phyloP scores from a whole-genome alignment of 2,329 filamentous ascomycete species.

The Proliferodiscus dingleyae region DNA sequence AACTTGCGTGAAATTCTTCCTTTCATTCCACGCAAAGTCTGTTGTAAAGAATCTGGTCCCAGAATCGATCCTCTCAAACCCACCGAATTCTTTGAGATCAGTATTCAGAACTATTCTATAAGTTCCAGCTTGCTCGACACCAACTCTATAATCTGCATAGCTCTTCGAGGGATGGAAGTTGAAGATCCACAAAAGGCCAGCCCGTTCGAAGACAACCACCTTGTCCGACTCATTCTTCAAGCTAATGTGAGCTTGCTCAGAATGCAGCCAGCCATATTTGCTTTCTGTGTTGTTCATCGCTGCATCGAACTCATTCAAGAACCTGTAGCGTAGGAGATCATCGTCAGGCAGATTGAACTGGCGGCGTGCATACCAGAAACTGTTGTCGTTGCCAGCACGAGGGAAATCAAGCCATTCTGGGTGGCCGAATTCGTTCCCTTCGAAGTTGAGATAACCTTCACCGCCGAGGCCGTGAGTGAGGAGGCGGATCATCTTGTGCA shows the following conservation, averaged over 20 bases:
- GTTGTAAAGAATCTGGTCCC: constrained; percentile 90
- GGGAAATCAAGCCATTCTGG: constrained; percentile 99
- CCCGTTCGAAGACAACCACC: constrained; percentile 91
- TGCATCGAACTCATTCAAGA: constrained; percentile 89
- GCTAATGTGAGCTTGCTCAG: constrained; percentile 83
- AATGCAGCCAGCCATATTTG: constrained; percentile 86
- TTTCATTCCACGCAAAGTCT: constrained; percentile 80
- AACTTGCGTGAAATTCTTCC: constrained; percentile 87
- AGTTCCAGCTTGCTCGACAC: constrained; percentile 76
- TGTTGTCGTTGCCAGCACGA: constrained; percentile 85
- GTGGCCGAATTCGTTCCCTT: constrained; percentile 98
- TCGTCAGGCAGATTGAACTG: constrained; percentile 94
- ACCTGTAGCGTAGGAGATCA: constrained; percentile 76
- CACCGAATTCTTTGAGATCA: constrained; percentile 73
- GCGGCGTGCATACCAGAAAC: constrained; percentile 88
- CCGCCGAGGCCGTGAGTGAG: constrained; percentile 88
- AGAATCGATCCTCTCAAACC: constrained; percentile 70
- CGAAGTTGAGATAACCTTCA: constrained; percentile 97
- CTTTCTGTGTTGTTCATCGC: constrained; percentile 84
- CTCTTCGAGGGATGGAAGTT: constrained; percentile 87
- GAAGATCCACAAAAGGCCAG: constrained; percentile 86
- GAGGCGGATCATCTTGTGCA: constrained; percentile 97
- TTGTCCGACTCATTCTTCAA: constrained; percentile 94
- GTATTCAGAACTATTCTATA: constrained; percentile 83
- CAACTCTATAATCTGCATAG: constrained; percentile 89